Evolutionary conservation across 2,329 filamentous ascomycete genomes (phyloP).

Genomic region (Fusarium verticillioides): DNA sequence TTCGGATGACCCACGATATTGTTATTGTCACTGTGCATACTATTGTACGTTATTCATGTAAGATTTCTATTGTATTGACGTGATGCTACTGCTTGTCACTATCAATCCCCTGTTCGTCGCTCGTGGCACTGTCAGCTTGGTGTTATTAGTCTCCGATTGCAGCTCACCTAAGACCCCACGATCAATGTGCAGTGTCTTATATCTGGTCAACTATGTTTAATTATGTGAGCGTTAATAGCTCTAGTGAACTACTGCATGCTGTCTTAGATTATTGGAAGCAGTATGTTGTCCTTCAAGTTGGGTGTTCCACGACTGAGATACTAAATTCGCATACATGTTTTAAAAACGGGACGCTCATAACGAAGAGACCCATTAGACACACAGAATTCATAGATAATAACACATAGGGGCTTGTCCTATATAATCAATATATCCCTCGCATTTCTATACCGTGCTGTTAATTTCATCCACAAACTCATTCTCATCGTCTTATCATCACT

Average conservation of each 20-base stretch:
- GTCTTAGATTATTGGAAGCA: no score
- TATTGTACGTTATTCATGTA: not conserved
- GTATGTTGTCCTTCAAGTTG: not conserved
- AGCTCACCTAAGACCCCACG: not conserved
- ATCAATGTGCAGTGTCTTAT: not conserved
- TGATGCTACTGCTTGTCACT: not conserved
- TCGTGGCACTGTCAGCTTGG: not conserved
- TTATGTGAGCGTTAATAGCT: rapidly evolving
- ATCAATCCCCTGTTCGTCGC: not conserved
- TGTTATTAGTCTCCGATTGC: not conserved
- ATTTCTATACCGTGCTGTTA: not conserved
- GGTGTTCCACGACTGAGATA: rapidly evolving
- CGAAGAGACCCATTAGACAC: no score
- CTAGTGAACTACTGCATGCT: not conserved
- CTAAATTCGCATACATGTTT: no score
- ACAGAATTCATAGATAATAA: not conserved
- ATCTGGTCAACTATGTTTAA: not conserved
- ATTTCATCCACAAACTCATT: not conserved
- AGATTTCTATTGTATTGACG: not conserved
- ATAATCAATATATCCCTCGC: no score
- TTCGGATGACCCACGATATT: constrained; percentile 34
- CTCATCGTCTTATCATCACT: not conserved
- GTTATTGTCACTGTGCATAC: not conserved
- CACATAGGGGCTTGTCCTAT: rapidly evolving
- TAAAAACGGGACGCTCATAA: no score